These are phyloP conservation scores for Nannochloropsis granulata DNA, from an alignment of 108 stramenopile species.

Conservation along the genomic window DNA sequence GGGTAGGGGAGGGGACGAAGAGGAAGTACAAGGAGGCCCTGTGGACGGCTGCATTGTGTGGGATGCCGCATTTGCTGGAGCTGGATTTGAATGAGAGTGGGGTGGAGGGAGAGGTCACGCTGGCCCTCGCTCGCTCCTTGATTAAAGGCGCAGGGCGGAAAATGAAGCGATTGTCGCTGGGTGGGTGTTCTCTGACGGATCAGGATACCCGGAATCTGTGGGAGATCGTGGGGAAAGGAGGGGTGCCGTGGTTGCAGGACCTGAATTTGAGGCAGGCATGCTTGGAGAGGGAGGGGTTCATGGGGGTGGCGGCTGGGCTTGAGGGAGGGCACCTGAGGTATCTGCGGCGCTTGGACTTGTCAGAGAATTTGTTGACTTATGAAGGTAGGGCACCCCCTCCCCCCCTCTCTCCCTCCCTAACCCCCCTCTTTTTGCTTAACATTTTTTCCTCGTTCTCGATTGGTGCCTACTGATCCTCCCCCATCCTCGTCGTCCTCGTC, in stretches of 20 bases:
- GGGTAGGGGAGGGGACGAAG: not conserved
- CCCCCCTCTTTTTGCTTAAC: too few species aligned
- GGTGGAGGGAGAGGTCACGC: not conserved
- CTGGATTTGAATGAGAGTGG: not conserved
- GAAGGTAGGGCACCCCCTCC: not conserved
- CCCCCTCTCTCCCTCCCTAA: too few species aligned
- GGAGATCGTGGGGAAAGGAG: not conserved
- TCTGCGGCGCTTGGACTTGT: not conserved
- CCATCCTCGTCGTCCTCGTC: too few species aligned
- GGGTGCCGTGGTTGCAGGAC: not conserved
- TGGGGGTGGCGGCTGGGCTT: not conserved
- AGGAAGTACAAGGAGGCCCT: not conserved
- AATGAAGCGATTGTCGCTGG: not conserved
- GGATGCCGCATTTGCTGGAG: not conserved
- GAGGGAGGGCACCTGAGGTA: not conserved
- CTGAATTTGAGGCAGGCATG: not conserved
- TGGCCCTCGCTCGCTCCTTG: not conserved
- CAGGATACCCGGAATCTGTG: not conserved
- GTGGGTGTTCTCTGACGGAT: not conserved
- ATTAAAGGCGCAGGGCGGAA: not conserved
- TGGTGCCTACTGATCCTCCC: too few species aligned
- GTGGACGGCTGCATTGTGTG: not conserved
- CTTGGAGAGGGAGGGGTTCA: not conserved
- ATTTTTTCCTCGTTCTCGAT: not conserved
- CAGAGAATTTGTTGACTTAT: not conserved